Conservation (phyloP, 257 asterid genomes). For the Echites panduratus region DNA sequence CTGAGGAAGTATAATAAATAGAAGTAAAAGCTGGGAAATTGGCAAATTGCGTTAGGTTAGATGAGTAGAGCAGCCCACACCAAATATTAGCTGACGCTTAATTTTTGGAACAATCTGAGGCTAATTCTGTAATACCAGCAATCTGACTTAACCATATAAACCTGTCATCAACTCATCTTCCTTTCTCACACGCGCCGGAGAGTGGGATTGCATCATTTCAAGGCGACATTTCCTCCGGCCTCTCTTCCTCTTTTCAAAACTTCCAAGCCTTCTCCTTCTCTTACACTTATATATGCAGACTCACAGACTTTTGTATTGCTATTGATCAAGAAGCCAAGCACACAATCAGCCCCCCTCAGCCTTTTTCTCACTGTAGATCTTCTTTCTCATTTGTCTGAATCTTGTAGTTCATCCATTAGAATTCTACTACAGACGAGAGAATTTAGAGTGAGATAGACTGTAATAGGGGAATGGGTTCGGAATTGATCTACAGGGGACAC, state of each 20-base stretch:
- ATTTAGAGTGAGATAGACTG: constrained; percentile 4
- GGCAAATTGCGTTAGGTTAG: too few species aligned
- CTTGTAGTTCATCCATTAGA: neutral
- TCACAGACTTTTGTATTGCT: neutral
- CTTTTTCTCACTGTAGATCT: neutral
- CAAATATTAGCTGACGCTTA: neutral
- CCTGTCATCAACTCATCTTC: neutral
- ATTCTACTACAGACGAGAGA: constrained; percentile 8
- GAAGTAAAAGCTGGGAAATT: too few species aligned
- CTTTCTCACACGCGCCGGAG: constrained; percentile 13
- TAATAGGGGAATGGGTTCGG: constrained; percentile 48
- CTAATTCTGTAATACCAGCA: neutral
- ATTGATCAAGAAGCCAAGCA: neutral
- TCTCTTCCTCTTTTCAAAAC: neutral
- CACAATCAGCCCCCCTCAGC: neutral
- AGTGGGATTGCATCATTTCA: constrained; percentile 11
- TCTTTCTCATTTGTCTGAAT: neutral
- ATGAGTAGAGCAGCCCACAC: too few species aligned
- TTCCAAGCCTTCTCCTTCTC: neutral
- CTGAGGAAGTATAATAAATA: too few species aligned
- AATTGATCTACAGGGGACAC: constrained; percentile 81
- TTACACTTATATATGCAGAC: neutral
- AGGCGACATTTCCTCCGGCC: constrained; percentile 21
- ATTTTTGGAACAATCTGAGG: constrained; percentile 4
- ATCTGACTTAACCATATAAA: too few species aligned